Percentiles rank a stretch among this genome's conserved stretches.
Conservation (phyloP, 768 basidiomycete genomes). For the Leccinellum albellum region DNA sequence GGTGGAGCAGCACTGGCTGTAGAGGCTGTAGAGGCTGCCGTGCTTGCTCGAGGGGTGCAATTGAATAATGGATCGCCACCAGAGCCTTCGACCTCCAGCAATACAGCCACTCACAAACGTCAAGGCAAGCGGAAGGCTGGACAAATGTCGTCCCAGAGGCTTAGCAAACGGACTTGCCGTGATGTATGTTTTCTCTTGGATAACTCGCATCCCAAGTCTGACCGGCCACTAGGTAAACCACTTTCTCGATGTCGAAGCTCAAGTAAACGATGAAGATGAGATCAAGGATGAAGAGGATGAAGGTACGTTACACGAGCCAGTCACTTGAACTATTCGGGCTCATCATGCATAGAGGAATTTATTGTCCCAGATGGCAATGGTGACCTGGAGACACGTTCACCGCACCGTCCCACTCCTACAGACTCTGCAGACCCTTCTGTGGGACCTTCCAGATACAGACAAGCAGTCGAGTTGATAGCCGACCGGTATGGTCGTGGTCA, state of each 20-base stretch:
- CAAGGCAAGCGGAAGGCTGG: neutral
- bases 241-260: neutral
- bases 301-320: neutral
- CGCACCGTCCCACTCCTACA: neutral
- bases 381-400: neutral
- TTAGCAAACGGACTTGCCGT: neutral
- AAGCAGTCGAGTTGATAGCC: neutral
- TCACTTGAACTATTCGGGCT: neutral
- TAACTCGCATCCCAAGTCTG: neutral
- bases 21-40: neutral
- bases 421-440: neutral
- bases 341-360: neutral
- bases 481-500: neutral
- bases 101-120: neutral
- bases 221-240: no score
- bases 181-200: neutral
- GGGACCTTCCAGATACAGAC: neutral
- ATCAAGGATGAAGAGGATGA: neutral
- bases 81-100: neutral
- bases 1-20: neutral
- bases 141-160: neutral
- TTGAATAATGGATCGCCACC: neutral
- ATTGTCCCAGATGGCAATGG: neutral
- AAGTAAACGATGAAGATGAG: neutral
- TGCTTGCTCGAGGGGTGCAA: neutral